Evolutionary conservation across 306 rosid genomes (phyloP).

Genomic region (Sphenostylis stenocarpa): DNA sequence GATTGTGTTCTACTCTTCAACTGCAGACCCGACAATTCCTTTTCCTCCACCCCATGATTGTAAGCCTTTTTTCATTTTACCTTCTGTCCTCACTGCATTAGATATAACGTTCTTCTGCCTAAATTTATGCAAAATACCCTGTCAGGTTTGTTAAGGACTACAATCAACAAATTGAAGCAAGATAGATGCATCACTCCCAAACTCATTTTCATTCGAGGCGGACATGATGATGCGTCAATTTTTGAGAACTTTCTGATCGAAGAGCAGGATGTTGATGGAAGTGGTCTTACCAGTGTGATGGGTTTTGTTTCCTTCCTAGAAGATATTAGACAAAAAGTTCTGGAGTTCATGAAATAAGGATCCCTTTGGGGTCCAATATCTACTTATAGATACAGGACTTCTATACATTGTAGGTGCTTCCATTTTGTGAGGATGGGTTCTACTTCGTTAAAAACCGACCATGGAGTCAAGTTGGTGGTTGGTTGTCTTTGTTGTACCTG

Average conservation of each 20-base stretch:
- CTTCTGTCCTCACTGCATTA: constrained; percentile 16
- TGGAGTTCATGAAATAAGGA: constrained; percentile 72
- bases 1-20: constrained; percentile 87
- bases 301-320: constrained; percentile 85
- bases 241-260: constrained; percentile 92
- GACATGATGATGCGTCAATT: constrained; percentile 83
- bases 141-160: constrained; percentile 78
- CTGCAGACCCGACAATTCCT: constrained; percentile 79
- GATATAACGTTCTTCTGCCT: constrained; percentile 25
- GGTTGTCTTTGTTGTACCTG: constrained; percentile 28
- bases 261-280: constrained; percentile 94
- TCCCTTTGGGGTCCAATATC: constrained; percentile 28
- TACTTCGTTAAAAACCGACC: constrained; percentile 13
- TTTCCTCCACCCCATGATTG: constrained; percentile 98
- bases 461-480: constrained; percentile 20
- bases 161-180: constrained; percentile 77
- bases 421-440: constrained; percentile 32
- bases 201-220: constrained; percentile 81
- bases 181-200: constrained; percentile 95
- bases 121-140: constrained; percentile 25
- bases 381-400: constrained; percentile 25
- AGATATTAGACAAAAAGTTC: constrained; percentile 65
- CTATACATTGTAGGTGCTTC: constrained; percentile 29
- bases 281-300: constrained; percentile 78
- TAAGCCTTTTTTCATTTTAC: constrained; percentile 40